Evolutionary conservation across 2,329 filamentous ascomycete genomes (phyloP), one percentile per base, ranked within the genome.

Genomic region (Verticillium klebahnii): DNA sequence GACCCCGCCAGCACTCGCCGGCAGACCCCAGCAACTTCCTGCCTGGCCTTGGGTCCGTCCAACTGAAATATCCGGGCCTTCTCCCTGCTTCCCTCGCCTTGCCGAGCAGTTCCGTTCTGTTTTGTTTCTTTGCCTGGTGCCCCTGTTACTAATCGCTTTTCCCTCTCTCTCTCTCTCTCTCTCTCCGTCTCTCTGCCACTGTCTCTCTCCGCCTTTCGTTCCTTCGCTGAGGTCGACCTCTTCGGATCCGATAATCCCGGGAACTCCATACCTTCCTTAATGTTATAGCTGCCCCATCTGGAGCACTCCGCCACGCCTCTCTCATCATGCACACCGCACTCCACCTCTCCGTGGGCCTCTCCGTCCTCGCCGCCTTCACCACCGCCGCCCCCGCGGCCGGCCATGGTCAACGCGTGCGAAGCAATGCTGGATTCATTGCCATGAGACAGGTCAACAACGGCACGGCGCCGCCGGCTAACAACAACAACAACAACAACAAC

Each of bases 401-500:
- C 17, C 55, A 57, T 36, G 55, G 55, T 25, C 55, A 57, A n/a
- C 34, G 55, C 31, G 34, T 36, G 55, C 37, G 57, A 19, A 32
- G 57, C 57, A 50, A 25, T 37, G 57, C 57, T 50, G 57, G 57
- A 17, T 50, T 50, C 57, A 40, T 58, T 50, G 36, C 37, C 23
- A 29, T 40, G 11, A 58, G 57, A 40, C 57, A 58, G 39, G 57
- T 19, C 57, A 58, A 32, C 57, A 50, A 58, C 25, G 31, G 36
- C 36, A 39, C 37, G 2, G 55, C 55, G 31, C 55, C 55, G 9
- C 55, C 55, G 15, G 55, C 55, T 29, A 50, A 60, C 12, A 58
- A 59, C 59, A 63, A 50, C 29, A 58, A 50, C 29, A 58, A 59
- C 59, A 63, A 50, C 23, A 57, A 50, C 63, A 9, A 60, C 60